phyloP scores from a whole-genome alignment of 2,329 filamentous ascomycete species.

The Trichoderma polysporum region DNA sequence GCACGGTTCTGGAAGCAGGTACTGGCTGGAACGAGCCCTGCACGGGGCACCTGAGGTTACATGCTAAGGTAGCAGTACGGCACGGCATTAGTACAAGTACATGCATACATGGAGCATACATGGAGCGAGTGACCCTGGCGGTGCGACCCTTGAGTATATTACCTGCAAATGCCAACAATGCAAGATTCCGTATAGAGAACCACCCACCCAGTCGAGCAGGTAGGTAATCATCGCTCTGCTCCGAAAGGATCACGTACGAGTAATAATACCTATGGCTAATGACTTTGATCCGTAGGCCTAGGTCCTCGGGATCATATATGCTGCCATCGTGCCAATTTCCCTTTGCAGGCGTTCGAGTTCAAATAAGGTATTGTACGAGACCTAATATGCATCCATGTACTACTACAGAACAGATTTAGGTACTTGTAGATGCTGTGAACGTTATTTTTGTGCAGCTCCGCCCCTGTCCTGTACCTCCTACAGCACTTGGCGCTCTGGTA shows the following conservation, averaged over 20 bases:
- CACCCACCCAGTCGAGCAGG: neutral
- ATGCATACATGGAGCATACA: neutral
- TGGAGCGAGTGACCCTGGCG: neutral
- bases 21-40: constrained; percentile 5
- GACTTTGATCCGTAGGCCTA: too few species aligned
- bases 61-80: neutral
- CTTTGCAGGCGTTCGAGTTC: too few species aligned
- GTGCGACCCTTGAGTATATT: neutral
- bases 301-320: too few species aligned
- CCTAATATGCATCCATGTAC: too few species aligned
- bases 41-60: neutral
- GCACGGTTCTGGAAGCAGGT: constrained; percentile 9
- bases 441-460: too few species aligned
- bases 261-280: too few species aligned
- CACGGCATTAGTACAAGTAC: neutral
- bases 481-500: neutral
- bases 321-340: too few species aligned
- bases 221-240: neutral
- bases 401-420: too few species aligned
- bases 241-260: too few species aligned
- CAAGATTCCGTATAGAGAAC: neutral
- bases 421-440: neutral
- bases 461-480: neutral
- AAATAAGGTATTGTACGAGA: too few species aligned
- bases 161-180: neutral